Conservation (phyloP, 1,139 yeast species). For the Yamadazyma diddensiae region DNA sequence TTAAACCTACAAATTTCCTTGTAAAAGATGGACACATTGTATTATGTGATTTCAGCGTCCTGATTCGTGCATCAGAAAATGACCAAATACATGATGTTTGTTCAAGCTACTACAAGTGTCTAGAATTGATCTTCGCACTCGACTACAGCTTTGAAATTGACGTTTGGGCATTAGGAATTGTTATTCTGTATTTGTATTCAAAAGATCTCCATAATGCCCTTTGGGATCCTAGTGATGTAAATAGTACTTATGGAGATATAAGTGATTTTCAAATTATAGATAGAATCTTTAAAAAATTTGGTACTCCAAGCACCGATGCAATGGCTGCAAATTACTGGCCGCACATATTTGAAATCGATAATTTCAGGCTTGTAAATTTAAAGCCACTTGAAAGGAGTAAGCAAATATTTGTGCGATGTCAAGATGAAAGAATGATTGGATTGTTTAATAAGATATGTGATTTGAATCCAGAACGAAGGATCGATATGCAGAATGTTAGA, state of each 20-base stretch:
- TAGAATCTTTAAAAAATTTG: constrained; percentile 61
- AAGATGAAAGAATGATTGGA: constrained; percentile 7
- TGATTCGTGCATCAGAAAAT: constrained; percentile 39
- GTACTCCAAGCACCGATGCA: constrained; percentile 60
- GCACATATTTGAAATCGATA: constrained; percentile 28
- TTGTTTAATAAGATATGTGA: constrained; percentile 12
- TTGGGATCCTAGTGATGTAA: constrained; percentile 26
- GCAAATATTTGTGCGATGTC: constrained; percentile 29
- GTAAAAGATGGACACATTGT: constrained; percentile 36
- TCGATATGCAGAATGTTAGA: constrained; percentile 14
- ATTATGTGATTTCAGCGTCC: constrained; percentile 79
- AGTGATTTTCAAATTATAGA: constrained; percentile 68
- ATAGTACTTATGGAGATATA: constrained; percentile 27
- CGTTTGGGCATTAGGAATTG: constrained; percentile 76
- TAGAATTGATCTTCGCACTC: constrained; percentile 74
- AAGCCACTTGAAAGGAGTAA: constrained; percentile 15
- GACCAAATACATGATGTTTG: constrained; percentile 63
- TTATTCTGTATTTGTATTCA: constrained; percentile 61
- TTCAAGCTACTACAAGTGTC: constrained; percentile 77
- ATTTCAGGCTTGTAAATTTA: constrained; percentile 31
- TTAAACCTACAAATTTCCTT: constrained; percentile 78
- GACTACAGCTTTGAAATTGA: constrained; percentile 66
- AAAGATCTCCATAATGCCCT: constrained; percentile 41
- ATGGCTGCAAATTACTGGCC: constrained; percentile 34
- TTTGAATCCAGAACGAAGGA: constrained; percentile 25